Conservation (phyloP, 371 early-diverging fungal species). For the Mucor saturninus region DNA sequence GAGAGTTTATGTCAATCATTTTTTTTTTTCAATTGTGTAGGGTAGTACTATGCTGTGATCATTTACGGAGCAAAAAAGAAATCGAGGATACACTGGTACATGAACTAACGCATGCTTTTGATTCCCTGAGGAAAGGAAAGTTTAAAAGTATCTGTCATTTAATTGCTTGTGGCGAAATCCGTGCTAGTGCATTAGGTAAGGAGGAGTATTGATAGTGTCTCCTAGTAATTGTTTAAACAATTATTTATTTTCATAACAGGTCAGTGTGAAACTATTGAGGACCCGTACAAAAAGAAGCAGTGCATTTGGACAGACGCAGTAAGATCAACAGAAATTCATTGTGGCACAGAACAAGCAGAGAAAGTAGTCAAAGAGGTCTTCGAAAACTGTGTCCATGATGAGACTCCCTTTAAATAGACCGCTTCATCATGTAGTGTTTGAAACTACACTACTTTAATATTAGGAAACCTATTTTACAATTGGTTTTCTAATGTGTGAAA, state of each 20-base stretch:
- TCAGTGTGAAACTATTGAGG: slow-evolving; percentile 40
- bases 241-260: slow-evolving; percentile 19
- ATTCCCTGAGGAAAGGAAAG: slow-evolving; percentile 41
- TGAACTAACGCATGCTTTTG: slow-evolving; percentile 56
- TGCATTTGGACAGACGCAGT: slow-evolving; percentile 50
- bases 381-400: slow-evolving; percentile 41
- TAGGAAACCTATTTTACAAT: no score
- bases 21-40: slow-evolving; percentile 13
- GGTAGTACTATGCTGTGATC: slow-evolving; percentile 51
- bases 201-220: no score
- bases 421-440: no score
- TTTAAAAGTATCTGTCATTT: slow-evolving; percentile 47
- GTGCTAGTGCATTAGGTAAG: slow-evolving; percentile 48
- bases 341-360: slow-evolving; percentile 33
- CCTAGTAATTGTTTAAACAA: no score
- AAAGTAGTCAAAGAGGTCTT: slow-evolving; percentile 43
- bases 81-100: slow-evolving; percentile 51
- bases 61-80: slow-evolving; percentile 40
- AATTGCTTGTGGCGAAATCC: slow-evolving; percentile 54
- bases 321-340: slow-evolving; percentile 43
- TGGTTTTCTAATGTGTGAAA: no score
- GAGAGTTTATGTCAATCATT: no score
- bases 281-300: slow-evolving; percentile 23
- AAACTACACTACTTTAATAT: no score
- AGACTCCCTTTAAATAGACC: slow-evolving; percentile 36